These are phyloP conservation scores for Saraca asoca DNA, from an alignment of 331 rosid genomes.

Conservation along the genomic window DNA sequence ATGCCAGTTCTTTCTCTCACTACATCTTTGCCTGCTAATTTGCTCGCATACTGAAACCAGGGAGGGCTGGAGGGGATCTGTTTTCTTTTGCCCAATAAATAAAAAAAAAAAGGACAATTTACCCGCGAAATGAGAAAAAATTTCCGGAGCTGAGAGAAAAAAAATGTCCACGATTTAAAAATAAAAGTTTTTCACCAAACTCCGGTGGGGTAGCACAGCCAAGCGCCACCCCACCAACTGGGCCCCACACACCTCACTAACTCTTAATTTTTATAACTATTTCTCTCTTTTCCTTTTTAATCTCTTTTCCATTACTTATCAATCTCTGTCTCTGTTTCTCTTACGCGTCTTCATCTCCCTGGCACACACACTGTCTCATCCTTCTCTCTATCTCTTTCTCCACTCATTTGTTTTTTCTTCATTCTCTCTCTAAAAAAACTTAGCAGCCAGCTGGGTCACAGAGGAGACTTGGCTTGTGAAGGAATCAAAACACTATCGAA, in stretches of 20 bases:
- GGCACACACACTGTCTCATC: slow-evolving; percentile 30
- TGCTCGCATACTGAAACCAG: no score
- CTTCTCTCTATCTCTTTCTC: neutral
- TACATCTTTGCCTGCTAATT: no score
- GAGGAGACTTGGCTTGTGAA: slow-evolving; percentile 43
- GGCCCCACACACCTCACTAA: slow-evolving; percentile 59
- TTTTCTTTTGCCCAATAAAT: no score
- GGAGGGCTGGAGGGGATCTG: no score
- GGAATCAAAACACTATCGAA: slow-evolving; percentile 37
- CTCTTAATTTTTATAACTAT: neutral
- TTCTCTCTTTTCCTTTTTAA: neutral
- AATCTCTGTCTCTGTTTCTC: slow-evolving; percentile 33
- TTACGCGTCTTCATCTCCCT: slow-evolving; percentile 67
- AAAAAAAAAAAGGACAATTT: no score
- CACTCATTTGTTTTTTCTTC: slow-evolving; percentile 3
- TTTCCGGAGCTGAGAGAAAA: no score
- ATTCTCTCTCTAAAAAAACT: slow-evolving; percentile 29
- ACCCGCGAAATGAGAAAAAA: no score
- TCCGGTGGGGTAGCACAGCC: slow-evolving; percentile 42
- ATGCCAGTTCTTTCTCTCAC: slow-evolving; percentile 10
- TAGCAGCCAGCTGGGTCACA: slow-evolving; percentile 47
- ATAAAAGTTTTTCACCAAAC: slow-evolving; percentile 34
- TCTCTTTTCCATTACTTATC: neutral
- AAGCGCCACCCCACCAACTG: slow-evolving; percentile 49
- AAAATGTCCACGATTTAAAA: no score